Percentiles rank a stretch among this genome's conserved stretches.
phyloP scores from a whole-genome alignment of 2,329 filamentous ascomycete genomes.

The Colletotrichum sp. region DNA sequence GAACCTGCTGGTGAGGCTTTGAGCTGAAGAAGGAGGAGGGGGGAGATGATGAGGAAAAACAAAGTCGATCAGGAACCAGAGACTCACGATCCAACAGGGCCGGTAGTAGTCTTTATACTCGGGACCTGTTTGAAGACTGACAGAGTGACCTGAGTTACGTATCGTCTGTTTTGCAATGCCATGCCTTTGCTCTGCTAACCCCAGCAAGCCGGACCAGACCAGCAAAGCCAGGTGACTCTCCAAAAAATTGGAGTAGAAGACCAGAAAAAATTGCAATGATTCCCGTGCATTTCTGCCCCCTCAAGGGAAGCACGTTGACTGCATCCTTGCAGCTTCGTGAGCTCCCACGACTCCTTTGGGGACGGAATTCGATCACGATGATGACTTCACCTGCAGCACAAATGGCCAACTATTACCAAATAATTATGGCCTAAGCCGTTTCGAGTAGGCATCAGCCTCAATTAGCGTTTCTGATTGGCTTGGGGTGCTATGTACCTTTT shows the following conservation, averaged over 20 bases:
- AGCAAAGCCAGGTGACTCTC: conserved; percentile 13
- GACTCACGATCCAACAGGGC: conserved; percentile 15
- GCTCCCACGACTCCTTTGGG: background rate
- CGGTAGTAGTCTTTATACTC: conserved; percentile 3
- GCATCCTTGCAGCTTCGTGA: conserved; percentile 20
- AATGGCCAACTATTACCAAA: conserved; percentile 21
- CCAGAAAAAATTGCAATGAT: background rate
- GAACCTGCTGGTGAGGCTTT: background rate
- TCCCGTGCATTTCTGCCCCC: background rate
- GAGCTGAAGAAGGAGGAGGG: background rate
- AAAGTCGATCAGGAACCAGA: background rate
- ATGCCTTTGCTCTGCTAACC: background rate
- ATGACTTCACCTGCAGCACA: conserved; percentile 23
- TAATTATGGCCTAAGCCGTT: conserved; percentile 5
- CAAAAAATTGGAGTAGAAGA: background rate
- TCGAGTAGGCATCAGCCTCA: background rate
- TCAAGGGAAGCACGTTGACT: conserved; percentile 10
- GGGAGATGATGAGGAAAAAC: background rate
- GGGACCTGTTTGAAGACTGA: background rate
- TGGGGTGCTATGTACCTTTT: background rate
- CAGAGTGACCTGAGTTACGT: background rate
- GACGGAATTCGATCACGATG: conserved; percentile 20
- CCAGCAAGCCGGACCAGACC: background rate
- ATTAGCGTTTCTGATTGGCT: conserved; percentile 6
- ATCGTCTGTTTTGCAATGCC: background rate